Base-by-base conservation (phyloP, 306 rosid genomes). In the Prunus salicina region DNA sequence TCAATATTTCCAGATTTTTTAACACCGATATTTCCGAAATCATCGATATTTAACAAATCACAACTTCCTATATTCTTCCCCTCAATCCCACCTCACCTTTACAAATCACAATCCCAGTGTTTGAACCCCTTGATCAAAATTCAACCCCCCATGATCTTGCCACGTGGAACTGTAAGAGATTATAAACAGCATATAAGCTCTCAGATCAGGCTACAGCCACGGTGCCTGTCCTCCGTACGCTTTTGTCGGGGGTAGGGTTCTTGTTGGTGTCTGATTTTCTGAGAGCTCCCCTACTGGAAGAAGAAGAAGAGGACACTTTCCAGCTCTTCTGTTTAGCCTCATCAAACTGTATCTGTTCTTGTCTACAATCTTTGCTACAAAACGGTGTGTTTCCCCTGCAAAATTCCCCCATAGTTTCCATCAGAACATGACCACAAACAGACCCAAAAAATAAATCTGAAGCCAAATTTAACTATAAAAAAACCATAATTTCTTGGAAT, bases 341-440 rank as follows among this genome's bases (percentile, higher is more conserved):
- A 61, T 94, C 97, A 43, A 86, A 63, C 79, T 91, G 93, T 69
- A 94, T 94, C 63, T 91, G 94, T 34, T 94, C 96, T 72, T 91
- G 84, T 41, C 98, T 89, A 72, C 98, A 94, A 80, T 94, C 98
- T 85, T 87, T 81, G 89, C 98, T 91, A 67, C 98, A 94, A 58
- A 94, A 94, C n/a, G 98, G 98, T 67, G 96, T 91, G 76, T 94
- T 86, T 71, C 98, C 98, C 82, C 98, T 94, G 91, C 76, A 87
- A 76, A 80, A 52, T n/a, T 30, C 2, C 70, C 13, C 12, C 45
- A 46, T 64, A 43, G 51, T 3, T 53, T 30, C 60, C 80, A 69
- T 84, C 71, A 82, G 82, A 76, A 80, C 71, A 51, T 52, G 30
- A n/a, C 2, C 27, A 49, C 1, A 55, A 15, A 41, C 4, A 11